Evolutionary conservation across 176 grass and related monocot genomes (phyloP), one percentile per base, ranked within the genome.

Genomic region (Hyparrhenia diplandra): DNA sequence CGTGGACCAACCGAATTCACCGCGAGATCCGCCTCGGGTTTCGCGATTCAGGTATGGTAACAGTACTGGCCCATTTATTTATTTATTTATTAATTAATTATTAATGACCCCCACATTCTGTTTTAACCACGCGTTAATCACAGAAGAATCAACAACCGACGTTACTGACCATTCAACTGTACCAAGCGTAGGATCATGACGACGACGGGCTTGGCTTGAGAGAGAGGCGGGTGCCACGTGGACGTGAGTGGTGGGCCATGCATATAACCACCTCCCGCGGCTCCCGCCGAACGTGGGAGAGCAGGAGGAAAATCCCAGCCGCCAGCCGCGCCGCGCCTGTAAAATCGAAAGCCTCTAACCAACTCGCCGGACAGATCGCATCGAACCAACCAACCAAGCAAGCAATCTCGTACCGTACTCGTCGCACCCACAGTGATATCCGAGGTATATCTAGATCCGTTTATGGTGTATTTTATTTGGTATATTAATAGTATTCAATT

Each of bases 21-120:
- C 24, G 24, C 30, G 39, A 68, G 88, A 90, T 90, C 83, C 79
- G 73, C 88, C 83, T 86, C 83, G 83, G 67, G 20, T 7, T 31
- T 18, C 60, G 74, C 83, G 27, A 8, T 37, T 5, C 35, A 77
- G 78, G 58, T 29, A 14, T 65, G 73, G 67, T 73, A 75, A 79
- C 46, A 61, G 64, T 71, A 63, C 73, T 10, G 27, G 25, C 11
- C 8, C 23, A 24, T 18, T 42, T 12, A 42, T 42, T 42, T 42
- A n/a, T n/a, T n/a, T n/a, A 36, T 17, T 76, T 43, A 32, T 32
- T 32, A 32, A 32, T 51, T 52, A 3, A 43, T 2, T 55, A 14
- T n/a, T n/a, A n/a, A n/a, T n/a, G n/a, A n/a, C n/a, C 5, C 46
- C 46, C 5, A 4, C 3, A 51, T 51, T 51, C 17, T 51, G 5